Base-by-base conservation (phyloP, 1,139 yeast species). In the Sugiyamaella novakii region DNA sequence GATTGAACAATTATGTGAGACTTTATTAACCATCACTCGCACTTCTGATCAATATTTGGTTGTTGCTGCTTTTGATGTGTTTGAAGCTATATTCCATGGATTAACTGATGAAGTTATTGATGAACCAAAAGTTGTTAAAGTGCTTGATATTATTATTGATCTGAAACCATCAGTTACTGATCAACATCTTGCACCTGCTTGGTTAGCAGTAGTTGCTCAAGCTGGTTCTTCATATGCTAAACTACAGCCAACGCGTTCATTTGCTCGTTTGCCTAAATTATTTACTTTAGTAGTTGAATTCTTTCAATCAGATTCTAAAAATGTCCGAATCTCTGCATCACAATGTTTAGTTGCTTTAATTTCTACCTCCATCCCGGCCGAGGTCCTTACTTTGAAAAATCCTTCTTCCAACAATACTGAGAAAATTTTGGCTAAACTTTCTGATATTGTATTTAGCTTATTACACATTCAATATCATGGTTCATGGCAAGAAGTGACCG, bases 131-230 rank as follows among this genome's bases (percentile, higher is more conserved):
- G 82, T 86, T 57, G 67, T 76, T 19, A 77, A 73, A 49, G 83
- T 87, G 12, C 72, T 89, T 53, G 81, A 84, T 59, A 78, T 86
- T 35, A 81, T 92, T 43, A 78, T 87, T 59, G 87, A 86, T 54
- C 75, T 91, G 62, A 83, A 83, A 57, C 98, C 98, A 5, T 76
- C 95, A 1, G 66, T 79, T 22, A 85, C 84, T 59, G 98, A 92
- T 63, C 75, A 84, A 36, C 91, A 88, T 66, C 76, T 92, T 58
- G 88, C 94, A 12, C 96, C 95, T 14, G 80, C 96, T 7, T 92
- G 98, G 98, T 78, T 89, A 45, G 96, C 97, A 0, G 96, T 89
- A 21, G 79, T 92, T 34, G 95, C 97, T 5, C 89, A 88, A 62
- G 96, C 94, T 41, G 74, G 86, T 55, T 81, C 81, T 46, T 77